These are phyloP conservation scores for Pichia inconspicua DNA, from an alignment of 1,139 yeast species.

Conservation along the genomic window DNA sequence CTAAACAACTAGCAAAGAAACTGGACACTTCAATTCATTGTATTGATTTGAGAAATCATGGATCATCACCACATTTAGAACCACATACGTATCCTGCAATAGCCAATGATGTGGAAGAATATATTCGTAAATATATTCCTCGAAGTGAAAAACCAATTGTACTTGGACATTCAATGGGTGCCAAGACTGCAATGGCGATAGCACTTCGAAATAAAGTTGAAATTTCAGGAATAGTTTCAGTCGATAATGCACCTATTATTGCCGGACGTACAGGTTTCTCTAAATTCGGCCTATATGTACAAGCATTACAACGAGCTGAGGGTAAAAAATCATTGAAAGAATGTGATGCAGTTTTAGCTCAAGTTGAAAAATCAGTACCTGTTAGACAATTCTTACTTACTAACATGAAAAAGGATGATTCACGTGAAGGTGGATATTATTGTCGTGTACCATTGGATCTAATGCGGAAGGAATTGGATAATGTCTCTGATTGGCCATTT, in stretches of 20 bases:
- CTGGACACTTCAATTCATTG: constrained; percentile 51
- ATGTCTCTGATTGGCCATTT: constrained; percentile 74
- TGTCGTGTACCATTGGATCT: constrained; percentile 60
- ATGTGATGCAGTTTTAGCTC: constrained; percentile 56
- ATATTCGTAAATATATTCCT: constrained; percentile 43
- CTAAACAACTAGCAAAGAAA: constrained; percentile 28
- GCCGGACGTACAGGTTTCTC: constrained; percentile 50
- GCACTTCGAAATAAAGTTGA: constrained; percentile 41
- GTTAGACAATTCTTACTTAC: constrained; percentile 78
- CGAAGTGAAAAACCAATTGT: constrained; percentile 44
- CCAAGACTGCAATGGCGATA: constrained; percentile 86
- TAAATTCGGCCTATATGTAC: constrained; percentile 60
- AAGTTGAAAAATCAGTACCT: constrained; percentile 50
- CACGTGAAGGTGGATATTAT: constrained; percentile 13
- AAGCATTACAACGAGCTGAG: constrained; percentile 49
- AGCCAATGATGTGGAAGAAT: constrained; percentile 76
- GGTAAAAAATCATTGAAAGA: constrained; percentile 45
- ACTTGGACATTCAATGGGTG: constrained; percentile 97
- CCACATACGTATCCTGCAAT: constrained; percentile 74
- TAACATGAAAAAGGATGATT: constrained; percentile 42
- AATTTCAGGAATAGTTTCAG: constrained; percentile 49
- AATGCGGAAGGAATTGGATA: constrained; percentile 54
- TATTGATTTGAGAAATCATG: constrained; percentile 83
- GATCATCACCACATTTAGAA: constrained; percentile 69
- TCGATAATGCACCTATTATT: constrained; percentile 75